Conservation (phyloP, 208 protist species). For the Wallacemonas sp. region DNA sequence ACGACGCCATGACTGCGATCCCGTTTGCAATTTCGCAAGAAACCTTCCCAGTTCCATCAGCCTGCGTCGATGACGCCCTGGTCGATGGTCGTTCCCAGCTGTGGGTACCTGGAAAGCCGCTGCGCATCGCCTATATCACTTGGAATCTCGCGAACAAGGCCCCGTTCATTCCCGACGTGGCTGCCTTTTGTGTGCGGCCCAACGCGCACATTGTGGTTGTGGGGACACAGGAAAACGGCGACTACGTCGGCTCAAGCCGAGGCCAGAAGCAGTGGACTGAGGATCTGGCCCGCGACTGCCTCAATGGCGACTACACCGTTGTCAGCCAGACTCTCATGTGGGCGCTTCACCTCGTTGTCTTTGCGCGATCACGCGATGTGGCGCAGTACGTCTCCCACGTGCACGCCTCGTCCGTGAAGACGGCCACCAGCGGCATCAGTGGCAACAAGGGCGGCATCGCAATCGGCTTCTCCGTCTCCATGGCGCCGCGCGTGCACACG, state of each 20-base stretch:
- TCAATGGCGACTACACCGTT: conserved; percentile 57
- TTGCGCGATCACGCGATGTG: conserved; percentile 68
- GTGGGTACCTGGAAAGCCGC: conserved; percentile 67
- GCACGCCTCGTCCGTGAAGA: conserved; percentile 49
- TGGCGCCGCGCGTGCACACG: conserved; percentile 27
- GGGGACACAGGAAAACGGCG: conserved; percentile 83
- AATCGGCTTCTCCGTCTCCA: conserved; percentile 63
- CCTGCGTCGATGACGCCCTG: conserved; percentile 40
- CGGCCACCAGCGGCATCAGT: conserved; percentile 57
- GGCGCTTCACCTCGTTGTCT: conserved; percentile 85
- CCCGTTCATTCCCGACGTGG: conserved; percentile 52
- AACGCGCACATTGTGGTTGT: conserved; percentile 85
- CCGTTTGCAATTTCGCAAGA: conserved; percentile 54
- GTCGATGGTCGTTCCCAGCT: conserved; percentile 26
- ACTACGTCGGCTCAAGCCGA: conserved; percentile 46
- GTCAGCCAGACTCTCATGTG: conserved; percentile 61
- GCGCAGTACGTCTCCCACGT: conserved; percentile 52
- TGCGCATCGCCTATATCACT: conserved; percentile 75
- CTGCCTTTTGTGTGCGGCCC: conserved; percentile 63
- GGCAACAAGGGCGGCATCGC: conserved; percentile 95
- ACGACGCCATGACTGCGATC: conserved; percentile 29
- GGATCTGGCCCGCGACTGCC: conserved; percentile 37
- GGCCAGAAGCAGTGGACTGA: conserved; percentile 53
- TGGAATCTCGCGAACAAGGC: conserved; percentile 80
- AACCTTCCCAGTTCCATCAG: conserved; percentile 58